Base-by-base conservation (phyloP, 371 early-diverging fungal species). In the Phascolomyces articulosus region DNA sequence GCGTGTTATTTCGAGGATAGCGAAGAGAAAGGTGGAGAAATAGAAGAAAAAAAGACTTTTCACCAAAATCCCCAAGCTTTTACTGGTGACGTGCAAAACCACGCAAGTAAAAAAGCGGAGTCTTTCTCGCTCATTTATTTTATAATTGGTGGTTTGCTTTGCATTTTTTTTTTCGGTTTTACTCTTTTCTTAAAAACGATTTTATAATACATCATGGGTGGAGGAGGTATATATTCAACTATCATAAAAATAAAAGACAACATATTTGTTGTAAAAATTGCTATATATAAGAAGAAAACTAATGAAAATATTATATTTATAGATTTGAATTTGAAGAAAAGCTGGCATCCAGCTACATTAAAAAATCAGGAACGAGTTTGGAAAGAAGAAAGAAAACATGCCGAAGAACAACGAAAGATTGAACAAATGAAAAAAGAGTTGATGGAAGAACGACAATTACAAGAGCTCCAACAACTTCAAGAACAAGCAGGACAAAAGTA, bases 321-420 rank as follows among this genome's bases (percentile, higher is more conserved):
- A 65, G 90, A 90, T 83, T 85, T 90, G 63, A 75, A 77, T 60
- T 66, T 97, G 85, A 97, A 97, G 88, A 98, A 97, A 79, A 93
- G 93, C 40, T 98, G 98, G 97, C 98, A 97, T 89, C 96, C 98
- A 64, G 85, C 84, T 59, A 96, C 96, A 27, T 86, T 93, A 65
- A 88, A 90, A 38, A 96, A 96, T 77, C 92, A 92, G 75, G 96
- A 95, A 69, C 85, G 88, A 72, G 93, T 97, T 48, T 97, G 96
- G 93, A 91, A 95, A 68, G 89, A 87, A 64, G 96, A 97, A 71
- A 85, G 85, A 41, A 87, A 91, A 58, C 92, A 90, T 26, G 87
- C 84, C 8, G 96, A 95, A 62, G 97, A 97, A 75, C 83, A 91
- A 61, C 83, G 87, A 60, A 94, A 95, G 69, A 75, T 93, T 20